Evolutionary conservation across 2,329 filamentous ascomycete species (phyloP).

Genomic region (Verticillium klebahnii): DNA sequence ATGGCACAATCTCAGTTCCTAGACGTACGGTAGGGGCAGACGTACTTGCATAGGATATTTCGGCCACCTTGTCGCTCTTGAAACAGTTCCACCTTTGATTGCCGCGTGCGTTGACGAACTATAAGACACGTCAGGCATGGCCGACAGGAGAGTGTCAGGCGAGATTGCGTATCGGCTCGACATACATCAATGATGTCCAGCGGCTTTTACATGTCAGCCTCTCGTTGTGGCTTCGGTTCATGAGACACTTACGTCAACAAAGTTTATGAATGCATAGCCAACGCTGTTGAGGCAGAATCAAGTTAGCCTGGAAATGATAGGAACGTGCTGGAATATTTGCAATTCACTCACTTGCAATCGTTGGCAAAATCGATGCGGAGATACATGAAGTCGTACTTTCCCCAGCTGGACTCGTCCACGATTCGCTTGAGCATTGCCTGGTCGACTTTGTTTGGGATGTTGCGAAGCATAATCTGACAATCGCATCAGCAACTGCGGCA

Average conservation of each 20-base stretch:
- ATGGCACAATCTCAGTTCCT: too few relatives aligned
- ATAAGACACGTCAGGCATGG: slow-evolving; percentile 18
- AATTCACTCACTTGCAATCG: slow-evolving; percentile 67
- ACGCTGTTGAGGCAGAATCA: slow-evolving; percentile 53
- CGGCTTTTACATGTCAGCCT: slow-evolving; percentile 48
- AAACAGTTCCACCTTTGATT: slow-evolving; percentile 77
- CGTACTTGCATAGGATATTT: slow-evolving; percentile 93
- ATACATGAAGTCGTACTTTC: slow-evolving; percentile 93
- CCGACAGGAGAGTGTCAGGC: not conserved
- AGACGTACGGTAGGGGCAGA: slow-evolving; percentile 12
- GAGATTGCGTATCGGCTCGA: slow-evolving; percentile 9
- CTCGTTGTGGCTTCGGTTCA: not conserved
- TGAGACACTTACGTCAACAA: slow-evolving; percentile 61
- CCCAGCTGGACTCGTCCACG: slow-evolving; percentile 72
- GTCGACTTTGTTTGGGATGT: slow-evolving; percentile 88
- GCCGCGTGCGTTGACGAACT: slow-evolving; percentile 68
- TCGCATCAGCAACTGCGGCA: not conserved
- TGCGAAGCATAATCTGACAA: slow-evolving; percentile 83
- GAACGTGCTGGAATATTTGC: not conserved
- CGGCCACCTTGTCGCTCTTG: slow-evolving; percentile 78
- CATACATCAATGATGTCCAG: slow-evolving; percentile 68
- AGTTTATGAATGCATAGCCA: slow-evolving; percentile 97
- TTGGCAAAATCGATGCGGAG: slow-evolving; percentile 84
- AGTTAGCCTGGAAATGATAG: not conserved
- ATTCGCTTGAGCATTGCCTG: slow-evolving; percentile 72